These are phyloP conservation scores for Perilla frutescens DNA, from an alignment of 257 asterid species.

Conservation along the genomic window DNA sequence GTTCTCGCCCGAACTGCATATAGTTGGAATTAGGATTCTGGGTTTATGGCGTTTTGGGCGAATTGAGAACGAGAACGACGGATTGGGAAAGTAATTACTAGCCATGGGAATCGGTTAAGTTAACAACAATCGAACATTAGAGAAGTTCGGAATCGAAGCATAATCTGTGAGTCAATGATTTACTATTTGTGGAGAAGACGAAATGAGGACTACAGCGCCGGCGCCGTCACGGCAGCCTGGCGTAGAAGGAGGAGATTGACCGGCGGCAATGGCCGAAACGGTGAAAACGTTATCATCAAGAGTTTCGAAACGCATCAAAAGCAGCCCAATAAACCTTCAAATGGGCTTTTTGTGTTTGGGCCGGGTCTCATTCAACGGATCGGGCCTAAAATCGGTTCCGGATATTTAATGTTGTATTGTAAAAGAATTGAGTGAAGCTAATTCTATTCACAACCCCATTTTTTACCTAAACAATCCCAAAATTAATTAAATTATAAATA, in stretches of 20 bases:
- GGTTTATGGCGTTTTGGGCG: conserved; percentile 38
- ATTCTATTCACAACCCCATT: no score
- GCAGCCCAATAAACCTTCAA: neutral
- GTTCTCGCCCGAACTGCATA: conserved; percentile 38
- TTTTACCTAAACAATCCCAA: no score
- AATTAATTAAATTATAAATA: no score
- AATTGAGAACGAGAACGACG: conserved; percentile 50
- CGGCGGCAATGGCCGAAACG: conserved; percentile 33
- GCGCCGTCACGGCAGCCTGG: conserved; percentile 26
- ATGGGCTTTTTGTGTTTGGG: neutral
- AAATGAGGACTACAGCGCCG: conserved; percentile 14
- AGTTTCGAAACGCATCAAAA: neutral
- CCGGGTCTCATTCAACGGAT: neutral
- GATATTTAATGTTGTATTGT: no score
- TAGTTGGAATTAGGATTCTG: conserved; percentile 43
- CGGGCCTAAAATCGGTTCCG: neutral
- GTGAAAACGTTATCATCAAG: conserved; percentile 17
- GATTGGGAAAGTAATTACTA: conserved; percentile 45
- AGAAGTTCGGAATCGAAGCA: conserved; percentile 11
- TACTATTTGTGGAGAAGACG: neutral
- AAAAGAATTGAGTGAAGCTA: no score
- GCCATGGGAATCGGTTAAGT: conserved; percentile 49
- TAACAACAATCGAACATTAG: conserved; percentile 1
- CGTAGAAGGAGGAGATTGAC: conserved; percentile 27
- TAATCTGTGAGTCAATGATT: neutral